Base-by-base conservation (phyloP, 495 filamentous ascomycete genomes). In the Sordaria brevicollis region DNA sequence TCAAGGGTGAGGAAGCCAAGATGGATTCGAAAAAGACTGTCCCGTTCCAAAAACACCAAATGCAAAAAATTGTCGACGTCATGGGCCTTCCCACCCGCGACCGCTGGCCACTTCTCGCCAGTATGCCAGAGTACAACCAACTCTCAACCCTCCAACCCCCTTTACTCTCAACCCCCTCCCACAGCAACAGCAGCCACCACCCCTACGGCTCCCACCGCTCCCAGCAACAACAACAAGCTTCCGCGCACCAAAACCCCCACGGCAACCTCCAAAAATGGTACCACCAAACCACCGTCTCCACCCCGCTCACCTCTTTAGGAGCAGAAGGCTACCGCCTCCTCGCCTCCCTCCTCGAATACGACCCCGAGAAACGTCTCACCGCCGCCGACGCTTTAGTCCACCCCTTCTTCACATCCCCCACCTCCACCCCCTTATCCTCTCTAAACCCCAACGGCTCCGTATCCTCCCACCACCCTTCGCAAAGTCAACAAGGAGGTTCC, bases 1-100 rank as follows among this genome's bases (percentile, higher is more conserved):
- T 99, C 83, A 99, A 99, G 75, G 95, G 95, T 5, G 95, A 99
- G 76, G 95, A 99, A 80, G 95, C 94, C 5, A 99, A 99, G 80
- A 97, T 97, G 93, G 96, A 98, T 78, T 90, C 85, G 79, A 98
- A 98, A 79, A 97, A 97, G 80, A 94, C 92, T 4, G 93, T 98
- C 0, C 95, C 95, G 0, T 99, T 99, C 76, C 95, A 99, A 79
- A 89, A 93, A 31, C 97, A 98, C 75, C 95, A 99, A 81, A 97
- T 99, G 93, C 92, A 93, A 76, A 97, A 97, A 79, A 99, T 99
- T 68, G 92, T 96, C 33, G 96, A 98, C 74, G 92, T 99, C 69
- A 89, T 98, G 79, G 95, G 95, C 43, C 79, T 94, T 74, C 95
- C 96, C 0, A 91, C 87, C 35, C 94, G 94, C 77, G 92, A 97